Conservation (phyloP, 1,284 basidiomycete species). For the Calocybe gambosa region DNA sequence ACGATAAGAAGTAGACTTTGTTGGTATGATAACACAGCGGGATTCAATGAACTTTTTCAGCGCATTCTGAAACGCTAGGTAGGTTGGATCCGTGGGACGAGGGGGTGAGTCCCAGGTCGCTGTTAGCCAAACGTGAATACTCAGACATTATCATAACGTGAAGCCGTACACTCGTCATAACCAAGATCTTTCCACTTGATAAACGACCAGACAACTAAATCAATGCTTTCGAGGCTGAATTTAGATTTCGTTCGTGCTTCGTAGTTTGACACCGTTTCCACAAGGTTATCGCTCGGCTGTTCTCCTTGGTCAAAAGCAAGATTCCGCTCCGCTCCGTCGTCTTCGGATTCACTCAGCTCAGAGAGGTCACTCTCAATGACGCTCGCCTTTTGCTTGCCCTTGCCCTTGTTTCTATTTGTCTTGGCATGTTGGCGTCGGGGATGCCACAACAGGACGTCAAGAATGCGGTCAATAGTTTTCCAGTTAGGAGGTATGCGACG, state of each 20-base stretch:
- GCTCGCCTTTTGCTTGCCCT: conserved; percentile 17
- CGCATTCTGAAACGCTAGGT: conserved; percentile 60
- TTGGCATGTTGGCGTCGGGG: conserved; percentile 26
- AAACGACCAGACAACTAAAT: conserved; percentile 67
- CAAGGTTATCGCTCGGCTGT: conserved; percentile 42
- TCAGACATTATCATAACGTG: conserved; percentile 1
- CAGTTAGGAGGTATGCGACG: conserved; percentile 63
- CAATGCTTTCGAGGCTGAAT: conserved; percentile 48
- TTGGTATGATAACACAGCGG: conserved; percentile 55
- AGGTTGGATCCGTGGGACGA: conserved; percentile 46
- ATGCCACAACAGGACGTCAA: conserved; percentile 68
- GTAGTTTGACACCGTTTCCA: conserved; percentile 57
- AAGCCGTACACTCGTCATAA: conserved; percentile 74
- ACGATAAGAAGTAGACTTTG: conserved; percentile 35
- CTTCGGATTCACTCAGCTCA: conserved; percentile 30
- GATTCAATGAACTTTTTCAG: conserved; percentile 63
- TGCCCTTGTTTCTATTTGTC: conserved; percentile 20
- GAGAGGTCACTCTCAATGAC: conserved; percentile 18
- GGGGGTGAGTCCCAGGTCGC: conserved; percentile 90
- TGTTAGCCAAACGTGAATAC: conserved; percentile 23
- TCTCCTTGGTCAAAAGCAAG: conserved; percentile 52
- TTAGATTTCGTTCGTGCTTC: conserved; percentile 38
- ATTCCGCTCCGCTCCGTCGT: conserved; percentile 30
- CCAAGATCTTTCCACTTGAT: conserved; percentile 89
- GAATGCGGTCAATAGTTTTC: conserved; percentile 76